phyloP scores from a whole-genome alignment of 1,284 basidiomycete species.

The Cryptococcus jaspeensis region DNA sequence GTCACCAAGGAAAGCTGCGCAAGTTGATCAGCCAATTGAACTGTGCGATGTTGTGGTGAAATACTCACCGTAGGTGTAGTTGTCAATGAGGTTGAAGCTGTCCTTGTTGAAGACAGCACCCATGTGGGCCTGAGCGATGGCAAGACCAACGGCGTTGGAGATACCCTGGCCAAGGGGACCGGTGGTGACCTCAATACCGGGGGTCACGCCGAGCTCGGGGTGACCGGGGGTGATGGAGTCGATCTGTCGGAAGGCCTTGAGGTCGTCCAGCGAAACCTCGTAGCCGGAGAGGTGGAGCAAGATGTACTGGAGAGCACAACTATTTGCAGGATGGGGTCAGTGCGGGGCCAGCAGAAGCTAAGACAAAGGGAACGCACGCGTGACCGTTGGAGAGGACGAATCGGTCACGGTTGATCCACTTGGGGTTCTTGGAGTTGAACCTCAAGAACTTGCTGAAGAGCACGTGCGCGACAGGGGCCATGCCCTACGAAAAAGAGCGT shows the following conservation, averaged over 20 bases:
- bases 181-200: conserved; percentile 93
- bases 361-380: conserved; percentile 33
- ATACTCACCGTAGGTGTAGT: conserved; percentile 76
- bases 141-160: conserved; percentile 87
- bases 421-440: conserved; percentile 79
- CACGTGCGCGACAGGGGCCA: conserved; percentile 85
- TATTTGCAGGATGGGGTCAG: conserved; percentile 39
- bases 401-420: conserved; percentile 86
- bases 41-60: conserved; percentile 4
- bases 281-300: conserved; percentile 53
- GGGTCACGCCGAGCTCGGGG: conserved; percentile 83
- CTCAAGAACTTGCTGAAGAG: conserved; percentile 80
- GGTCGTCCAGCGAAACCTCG: conserved; percentile 56
- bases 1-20: conserved; percentile 80
- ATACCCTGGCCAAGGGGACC: conserved; percentile 95
- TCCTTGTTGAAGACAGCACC: conserved; percentile 87
- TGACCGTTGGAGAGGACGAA: conserved; percentile 54
- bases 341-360: not conserved
- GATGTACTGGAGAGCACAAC: conserved; percentile 64
- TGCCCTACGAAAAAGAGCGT: conserved; percentile 50
- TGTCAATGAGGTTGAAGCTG: conserved; percentile 78
- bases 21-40: conserved; percentile 12
- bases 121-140: conserved; percentile 87
- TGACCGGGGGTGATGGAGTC: conserved; percentile 88
- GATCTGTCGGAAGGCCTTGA: conserved; percentile 62